Evolutionary conservation across 2,329 filamentous ascomycete species (phyloP), one percentile per base, ranked within the genome.

Genomic region (Cytospora paraplurivora): DNA sequence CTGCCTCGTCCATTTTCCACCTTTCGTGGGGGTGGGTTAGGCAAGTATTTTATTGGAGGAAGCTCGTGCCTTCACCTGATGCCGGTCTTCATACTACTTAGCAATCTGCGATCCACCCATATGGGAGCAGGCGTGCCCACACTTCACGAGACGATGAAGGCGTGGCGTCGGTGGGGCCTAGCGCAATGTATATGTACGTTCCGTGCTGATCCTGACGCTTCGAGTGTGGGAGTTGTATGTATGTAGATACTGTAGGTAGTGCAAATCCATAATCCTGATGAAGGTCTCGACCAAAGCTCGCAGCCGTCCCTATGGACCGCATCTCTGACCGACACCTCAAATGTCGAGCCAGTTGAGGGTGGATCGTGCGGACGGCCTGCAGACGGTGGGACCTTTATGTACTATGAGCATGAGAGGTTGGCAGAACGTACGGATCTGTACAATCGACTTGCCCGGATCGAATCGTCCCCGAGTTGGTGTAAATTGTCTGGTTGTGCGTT

Each of bases 151-250:
- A 47, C 44, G 44, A 47, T 47, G 44, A 47, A 10, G 44, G 44
- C n/a, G 41, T 44, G 41, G 41, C 41, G 41, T 44, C 41, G 41
- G 41, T 47, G 44, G 44, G 44, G n/a, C 44, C 44, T 47, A 47
- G n/a, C 44, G 44, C 44, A 47, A 47, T 47, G n/a, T 47, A 12
- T 47, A 47, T 47, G n/a, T 47, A 12, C 21, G 44, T 21, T 8
- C 41, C 17, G 7, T 47, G 44, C 44, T 47, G 44, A 47, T 21
- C 44, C 44, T 21, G 44, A 19, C 44, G n/a, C 44, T 19, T 19
- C 44, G 21, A 47, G 44, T 19, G 21, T 12, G 44, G 44, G 21
- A 47, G 21, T 19, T 19, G 44, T 47, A 47, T 19, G 12, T 47
- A 7, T 47, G 44, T 47, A 21, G n/a, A n/a, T 47, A 19, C 4